Base-by-base conservation (phyloP, 208 protist genomes). In the Trypanosomatidae sp. region DNA sequence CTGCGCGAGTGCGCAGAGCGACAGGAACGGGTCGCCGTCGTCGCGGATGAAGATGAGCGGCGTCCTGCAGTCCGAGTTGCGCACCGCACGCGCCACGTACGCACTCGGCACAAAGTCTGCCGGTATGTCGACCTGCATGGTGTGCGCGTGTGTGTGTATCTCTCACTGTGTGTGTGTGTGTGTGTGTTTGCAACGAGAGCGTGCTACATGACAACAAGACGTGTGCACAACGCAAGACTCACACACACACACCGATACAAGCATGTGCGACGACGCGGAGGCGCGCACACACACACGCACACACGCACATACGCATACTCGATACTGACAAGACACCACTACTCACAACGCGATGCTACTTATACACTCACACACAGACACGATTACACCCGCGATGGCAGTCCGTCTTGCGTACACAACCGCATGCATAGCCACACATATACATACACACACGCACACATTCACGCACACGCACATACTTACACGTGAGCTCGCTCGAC, bases 41-140 rank as follows among this genome's bases (percentile, higher is more conserved):
- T 81, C 56, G 22, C 58, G 38, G n/a, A 81, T 60, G 22, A 87
- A 75, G 18, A 94, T 69, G 37, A 90, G 56, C 10, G 85, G 85
- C 1, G 75, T 88, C 15, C 85, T 66, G 43, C 85, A 94, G 61
- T 94, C 85, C 0, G 81, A 71, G 52, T 91, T 91, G 43, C 73
- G 71, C 38, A 88, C 45, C 1, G 71, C 74, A 6, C 85, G 60
- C 28, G 50, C 46, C 8, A 94, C 61, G 51, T 94, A 66, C 30
- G 69, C 62, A 21, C 66, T 45, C n/a, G 75, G 67, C 40, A 56
- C 44, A 39, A 71, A 80, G 30, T 66, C 69, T n/a, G 54, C 44
- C 11, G 60, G 10, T 11, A 62, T 25, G 1, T 71, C 54, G 8
- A 54, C 38, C 19, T 59, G 43, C 1, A 59, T 54, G 16, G 62